phyloP scores from a whole-genome alignment of 768 basidiomycete species.

The Leccinellum rugosiceps region DNA sequence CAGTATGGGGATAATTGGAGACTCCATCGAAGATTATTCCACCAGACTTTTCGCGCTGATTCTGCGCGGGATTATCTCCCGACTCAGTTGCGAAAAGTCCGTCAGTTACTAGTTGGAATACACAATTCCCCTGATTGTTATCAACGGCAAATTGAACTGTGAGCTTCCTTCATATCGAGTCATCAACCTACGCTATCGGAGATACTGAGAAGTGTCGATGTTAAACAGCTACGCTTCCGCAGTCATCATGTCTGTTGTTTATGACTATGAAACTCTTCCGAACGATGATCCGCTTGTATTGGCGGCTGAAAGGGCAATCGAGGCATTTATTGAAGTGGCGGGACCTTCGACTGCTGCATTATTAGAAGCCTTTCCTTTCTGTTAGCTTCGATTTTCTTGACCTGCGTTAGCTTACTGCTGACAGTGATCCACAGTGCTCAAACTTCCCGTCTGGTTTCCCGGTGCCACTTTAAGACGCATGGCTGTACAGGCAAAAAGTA shows the following conservation, averaged over 20 bases:
- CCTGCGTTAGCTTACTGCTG: slow-evolving; percentile 3
- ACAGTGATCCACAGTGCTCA: slow-evolving; percentile 24
- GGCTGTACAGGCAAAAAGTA: slow-evolving; percentile 29
- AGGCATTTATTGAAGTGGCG: slow-evolving; percentile 22
- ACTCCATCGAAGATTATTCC: slow-evolving; percentile 32
- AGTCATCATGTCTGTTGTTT: slow-evolving; percentile 33
- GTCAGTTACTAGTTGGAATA: slow-evolving; percentile 21
- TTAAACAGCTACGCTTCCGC: slow-evolving; percentile 30
- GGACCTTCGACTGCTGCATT: slow-evolving; percentile 24
- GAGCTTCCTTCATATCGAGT: slow-evolving; percentile 8
- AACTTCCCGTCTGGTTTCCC: slow-evolving; percentile 34
- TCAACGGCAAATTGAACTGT: slow-evolving; percentile 31
- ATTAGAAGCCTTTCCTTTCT: slow-evolving; percentile 32
- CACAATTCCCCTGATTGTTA: slow-evolving; percentile 25
- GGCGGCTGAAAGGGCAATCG: slow-evolving; percentile 30
- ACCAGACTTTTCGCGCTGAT: slow-evolving; percentile 31
- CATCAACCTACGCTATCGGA: background rate
- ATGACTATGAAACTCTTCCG: slow-evolving; percentile 31
- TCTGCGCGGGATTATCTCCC: slow-evolving; percentile 24
- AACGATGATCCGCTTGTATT: slow-evolving; percentile 28
- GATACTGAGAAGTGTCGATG: slow-evolving; percentile 1
- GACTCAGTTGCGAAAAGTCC: slow-evolving; percentile 27
- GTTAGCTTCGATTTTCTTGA: slow-evolving; percentile 20
- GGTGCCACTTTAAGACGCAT: slow-evolving; percentile 32
- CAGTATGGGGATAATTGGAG: slow-evolving; percentile 31